Evolutionary conservation across 768 basidiomycete species (phyloP).

Genomic region (Tubosaeta sp.): DNA sequence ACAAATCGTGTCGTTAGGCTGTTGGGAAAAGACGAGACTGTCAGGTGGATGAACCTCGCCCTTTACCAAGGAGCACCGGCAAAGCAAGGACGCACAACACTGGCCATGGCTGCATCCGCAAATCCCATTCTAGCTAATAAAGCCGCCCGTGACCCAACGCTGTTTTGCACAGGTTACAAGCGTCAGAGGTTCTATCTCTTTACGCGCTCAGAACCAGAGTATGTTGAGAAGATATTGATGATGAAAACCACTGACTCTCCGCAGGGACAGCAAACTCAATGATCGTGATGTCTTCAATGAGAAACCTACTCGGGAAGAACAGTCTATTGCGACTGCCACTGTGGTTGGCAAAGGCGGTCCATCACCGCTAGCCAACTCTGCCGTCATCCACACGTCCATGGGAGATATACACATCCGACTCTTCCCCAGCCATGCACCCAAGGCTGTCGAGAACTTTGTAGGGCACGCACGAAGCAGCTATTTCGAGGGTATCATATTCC

Average conservation of each 20-base stretch:
- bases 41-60: conserved; percentile 82
- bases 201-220: conserved; percentile 88
- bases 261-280: conserved; percentile 76
- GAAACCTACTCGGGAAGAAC: conserved; percentile 93
- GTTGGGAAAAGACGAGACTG: conserved; percentile 90
- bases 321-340: conserved; percentile 71
- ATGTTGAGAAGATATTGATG: conserved; percentile 30
- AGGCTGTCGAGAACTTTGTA: conserved; percentile 97
- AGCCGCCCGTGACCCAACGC: conserved; percentile 78
- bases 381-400: conserved; percentile 91
- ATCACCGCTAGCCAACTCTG: conserved; percentile 70
- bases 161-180: conserved; percentile 93
- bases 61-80: conserved; percentile 93
- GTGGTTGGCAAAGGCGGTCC: conserved; percentile 48
- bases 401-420: conserved; percentile 89
- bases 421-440: conserved; percentile 91
- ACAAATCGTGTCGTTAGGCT: conserved; percentile 89
- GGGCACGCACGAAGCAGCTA: conserved; percentile 86
- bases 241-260: background rate
- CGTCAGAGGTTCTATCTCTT: conserved; percentile 93
- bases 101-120: conserved; percentile 92
- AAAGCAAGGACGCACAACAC: conserved; percentile 79
- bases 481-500: conserved; percentile 92
- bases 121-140: conserved; percentile 93
- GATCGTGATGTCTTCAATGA: conserved; percentile 99